Evolutionary conservation across 2,329 filamentous ascomycete species (phyloP), one percentile per base, ranked within the genome.

Genomic region (Pseudocercospora musae): DNA sequence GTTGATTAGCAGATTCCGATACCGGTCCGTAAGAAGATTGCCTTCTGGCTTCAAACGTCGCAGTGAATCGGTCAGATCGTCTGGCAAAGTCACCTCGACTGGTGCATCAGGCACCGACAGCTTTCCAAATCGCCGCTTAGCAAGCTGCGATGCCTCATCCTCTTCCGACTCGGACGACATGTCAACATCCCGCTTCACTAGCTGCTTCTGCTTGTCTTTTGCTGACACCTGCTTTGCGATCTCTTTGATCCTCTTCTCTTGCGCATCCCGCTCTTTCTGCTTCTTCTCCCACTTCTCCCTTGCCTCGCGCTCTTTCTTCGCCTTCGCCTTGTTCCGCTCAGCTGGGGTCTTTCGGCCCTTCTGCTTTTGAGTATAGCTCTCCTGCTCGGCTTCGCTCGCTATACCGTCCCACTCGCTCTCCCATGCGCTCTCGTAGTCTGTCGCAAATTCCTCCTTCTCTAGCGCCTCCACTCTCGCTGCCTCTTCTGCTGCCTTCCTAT

Each of bases 1-100:
- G 66, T 92, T 87, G 33, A 98, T 84, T 66, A 98, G 81, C 78
- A 98, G 82, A 75, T 86, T 98, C 65, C 95, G 84, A 81, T 96
- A 98, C 56, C 95, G 85, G 73, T 99, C 95, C 69, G 92, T 92
- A 69, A 99, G 82, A 42, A 97, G 80, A 74, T 97, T 98, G n/a
- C 95, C 95, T 77, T 99, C 95, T 0, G 95, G 95, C 77, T 94
- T 96, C 68, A 83, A 74, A 44, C 77, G 75, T 44, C 80, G 75
- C 56, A 83, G 72, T 0, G 80, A 81, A 60, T 83, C 81, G 68
- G 80, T 76, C 23, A 83, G 74, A 67, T 83, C 81, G 60, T 82
- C 81, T 49, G 79, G 77, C 5, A 82, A 74, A 6, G 81, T 78
- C 57, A 83, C 76, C 69, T 83, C 81, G 8, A 82, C 74, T 1